phyloP scores from a whole-genome alignment of 768 basidiomycete species.

The Boletellus emodensis region DNA sequence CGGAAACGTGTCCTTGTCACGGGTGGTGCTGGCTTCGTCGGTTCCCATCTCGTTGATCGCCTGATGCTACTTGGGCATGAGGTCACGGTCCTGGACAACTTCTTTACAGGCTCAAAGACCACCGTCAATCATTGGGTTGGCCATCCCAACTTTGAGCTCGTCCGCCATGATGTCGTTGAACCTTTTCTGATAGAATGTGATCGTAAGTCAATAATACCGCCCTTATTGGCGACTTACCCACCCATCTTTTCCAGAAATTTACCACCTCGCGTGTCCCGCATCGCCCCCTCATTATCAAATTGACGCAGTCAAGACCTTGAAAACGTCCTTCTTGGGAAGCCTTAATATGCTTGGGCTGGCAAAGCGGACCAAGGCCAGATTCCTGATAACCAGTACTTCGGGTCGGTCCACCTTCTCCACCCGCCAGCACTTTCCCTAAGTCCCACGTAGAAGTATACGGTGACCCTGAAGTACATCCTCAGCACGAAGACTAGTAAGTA shows the following conservation, averaged over 20 bases:
- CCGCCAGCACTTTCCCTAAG: neutral
- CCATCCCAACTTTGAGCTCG: constrained; percentile 98
- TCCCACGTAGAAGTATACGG: constrained; percentile 82
- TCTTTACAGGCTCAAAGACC: constrained; percentile 98
- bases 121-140: constrained; percentile 95
- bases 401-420: constrained; percentile 43
- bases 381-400: constrained; percentile 93
- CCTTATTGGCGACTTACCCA: neutral
- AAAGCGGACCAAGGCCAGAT: constrained; percentile 95
- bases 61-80: constrained; percentile 98
- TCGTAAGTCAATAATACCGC: constrained; percentile 47
- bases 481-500: constrained; percentile 89
- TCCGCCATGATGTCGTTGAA: constrained; percentile 95
- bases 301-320: constrained; percentile 97
- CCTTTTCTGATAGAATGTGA: constrained; percentile 99
- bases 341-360: constrained; percentile 98
- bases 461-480: constrained; percentile 97
- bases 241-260: constrained; percentile 64
- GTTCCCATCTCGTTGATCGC: constrained; percentile 95
- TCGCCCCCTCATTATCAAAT: constrained; percentile 98
- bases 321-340: constrained; percentile 97
- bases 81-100: constrained; percentile 96
- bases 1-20: constrained; percentile 93
- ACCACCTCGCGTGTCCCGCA: constrained; percentile 96
- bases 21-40: constrained; percentile 98